A percentile compares a stretch with the other conserved stretches of the same genome.
Conservation (phyloP, 768 basidiomycete species). For the Holtermannia corniformis region DNA sequence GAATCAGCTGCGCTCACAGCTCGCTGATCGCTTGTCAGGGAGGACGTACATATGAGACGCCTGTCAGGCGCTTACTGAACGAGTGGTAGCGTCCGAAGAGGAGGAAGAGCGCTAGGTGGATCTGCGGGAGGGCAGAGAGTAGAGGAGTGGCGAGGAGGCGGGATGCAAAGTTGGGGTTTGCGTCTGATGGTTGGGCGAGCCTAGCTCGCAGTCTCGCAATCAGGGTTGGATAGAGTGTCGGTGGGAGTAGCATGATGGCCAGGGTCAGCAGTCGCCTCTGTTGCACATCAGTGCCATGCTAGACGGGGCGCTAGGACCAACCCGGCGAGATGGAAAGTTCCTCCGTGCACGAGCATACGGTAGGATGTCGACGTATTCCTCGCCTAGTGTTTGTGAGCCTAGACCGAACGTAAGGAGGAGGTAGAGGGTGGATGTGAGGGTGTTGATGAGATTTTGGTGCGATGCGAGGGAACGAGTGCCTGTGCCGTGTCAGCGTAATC, state of each 20-base stretch:
- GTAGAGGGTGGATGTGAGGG: conserved; percentile 30
- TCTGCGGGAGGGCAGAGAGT: conserved; percentile 23
- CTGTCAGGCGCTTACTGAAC: conserved; percentile 33
- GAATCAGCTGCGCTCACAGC: background rate
- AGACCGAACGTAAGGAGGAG: conserved; percentile 35
- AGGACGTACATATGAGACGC: conserved; percentile 36
- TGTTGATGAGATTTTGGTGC: conserved; percentile 23
- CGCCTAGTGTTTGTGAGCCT: conserved; percentile 38
- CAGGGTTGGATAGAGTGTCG: conserved; percentile 15
- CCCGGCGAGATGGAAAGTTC: no score
- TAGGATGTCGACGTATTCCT: conserved; percentile 42
- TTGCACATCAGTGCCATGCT: conserved; percentile 1
- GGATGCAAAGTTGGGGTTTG: no score
- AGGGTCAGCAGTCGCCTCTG: conserved; percentile 32
- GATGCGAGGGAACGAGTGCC: conserved; percentile 34
- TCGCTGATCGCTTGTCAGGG: background rate
- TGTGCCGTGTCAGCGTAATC: background rate
- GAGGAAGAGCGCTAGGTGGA: conserved; percentile 37
- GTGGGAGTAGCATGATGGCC: conserved; percentile 20
- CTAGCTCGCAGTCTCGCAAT: conserved; percentile 12
- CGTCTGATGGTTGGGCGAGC: background rate
- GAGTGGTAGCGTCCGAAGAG: conserved; percentile 36
- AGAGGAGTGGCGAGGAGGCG: conserved; percentile 20
- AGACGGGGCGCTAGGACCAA: no score
- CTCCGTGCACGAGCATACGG: conserved; percentile 16